Conservation (phyloP, 2,329 filamentous ascomycete genomes). For the Colletotrichum spaethianum region DNA sequence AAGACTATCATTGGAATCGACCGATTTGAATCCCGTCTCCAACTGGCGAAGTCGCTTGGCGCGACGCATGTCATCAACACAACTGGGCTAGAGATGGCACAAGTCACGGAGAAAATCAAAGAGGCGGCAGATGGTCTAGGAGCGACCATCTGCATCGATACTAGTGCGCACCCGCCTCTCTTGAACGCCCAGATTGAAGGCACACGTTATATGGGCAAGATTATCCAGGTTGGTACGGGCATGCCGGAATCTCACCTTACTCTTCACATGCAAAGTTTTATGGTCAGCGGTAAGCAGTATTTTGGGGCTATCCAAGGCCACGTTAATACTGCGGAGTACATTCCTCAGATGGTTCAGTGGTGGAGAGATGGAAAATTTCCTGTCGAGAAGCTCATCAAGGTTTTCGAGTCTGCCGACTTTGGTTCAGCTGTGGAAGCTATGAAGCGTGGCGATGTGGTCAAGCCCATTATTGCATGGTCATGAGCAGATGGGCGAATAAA, state of each 20-base stretch:
- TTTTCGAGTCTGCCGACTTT: constrained; percentile 50
- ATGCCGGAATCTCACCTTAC: constrained; percentile 58
- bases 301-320: constrained; percentile 55
- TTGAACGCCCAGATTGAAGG: constrained; percentile 58
- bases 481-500: background rate
- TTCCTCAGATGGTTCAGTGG: constrained; percentile 50
- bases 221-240: constrained; percentile 65
- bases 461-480: constrained; percentile 39
- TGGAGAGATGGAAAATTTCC: constrained; percentile 52
- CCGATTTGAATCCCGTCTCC: constrained; percentile 40
- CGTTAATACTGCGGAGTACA: constrained; percentile 57
- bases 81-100: constrained; percentile 40
- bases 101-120: constrained; percentile 48
- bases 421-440: constrained; percentile 53
- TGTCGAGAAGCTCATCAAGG: constrained; percentile 50
- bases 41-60: constrained; percentile 49
- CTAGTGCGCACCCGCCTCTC: constrained; percentile 59
- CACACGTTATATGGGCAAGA: constrained; percentile 60
- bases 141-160: constrained; percentile 63
- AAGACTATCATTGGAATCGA: constrained; percentile 48
- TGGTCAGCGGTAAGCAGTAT: constrained; percentile 62
- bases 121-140: constrained; percentile 61
- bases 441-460: constrained; percentile 35
- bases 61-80: constrained; percentile 51
- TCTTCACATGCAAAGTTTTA: constrained; percentile 60